Conservation (phyloP, 805 yeast genomes). For the Candida schatavii region DNA sequence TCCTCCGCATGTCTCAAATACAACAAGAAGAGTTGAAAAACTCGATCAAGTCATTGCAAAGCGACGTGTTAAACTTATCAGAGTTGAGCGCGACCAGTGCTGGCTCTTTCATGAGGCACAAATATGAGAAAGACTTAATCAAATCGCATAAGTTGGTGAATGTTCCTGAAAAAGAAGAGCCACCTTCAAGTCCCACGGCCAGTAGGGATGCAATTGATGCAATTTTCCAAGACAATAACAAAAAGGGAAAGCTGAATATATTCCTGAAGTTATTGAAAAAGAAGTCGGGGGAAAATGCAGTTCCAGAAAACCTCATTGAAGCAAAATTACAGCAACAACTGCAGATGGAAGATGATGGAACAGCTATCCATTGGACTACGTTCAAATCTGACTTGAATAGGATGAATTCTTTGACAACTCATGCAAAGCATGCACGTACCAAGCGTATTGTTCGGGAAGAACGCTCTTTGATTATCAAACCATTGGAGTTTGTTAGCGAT, state of each 20-base stretch:
- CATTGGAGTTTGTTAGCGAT: slow-evolving; percentile 40
- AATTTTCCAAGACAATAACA: slow-evolving; percentile 42
- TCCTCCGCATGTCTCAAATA: slow-evolving; percentile 25
- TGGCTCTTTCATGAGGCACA: slow-evolving; percentile 78
- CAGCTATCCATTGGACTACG: slow-evolving; percentile 31
- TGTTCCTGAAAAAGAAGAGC: slow-evolving; percentile 6
- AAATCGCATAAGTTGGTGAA: background rate
- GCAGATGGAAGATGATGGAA: slow-evolving; percentile 22
- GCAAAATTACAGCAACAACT: slow-evolving; percentile 26
- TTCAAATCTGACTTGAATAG: slow-evolving; percentile 63
- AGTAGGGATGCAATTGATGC: slow-evolving; percentile 33
- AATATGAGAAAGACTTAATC: slow-evolving; percentile 38
- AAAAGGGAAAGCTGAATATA: slow-evolving; percentile 41
- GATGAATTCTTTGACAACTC: slow-evolving; percentile 62
- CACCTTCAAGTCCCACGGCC: slow-evolving; percentile 1
- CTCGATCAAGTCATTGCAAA: slow-evolving; percentile 40
- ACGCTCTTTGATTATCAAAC: slow-evolving; percentile 37
- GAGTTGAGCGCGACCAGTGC: slow-evolving; percentile 89
- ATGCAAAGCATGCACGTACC: slow-evolving; percentile 70
- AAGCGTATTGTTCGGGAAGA: slow-evolving; percentile 48
- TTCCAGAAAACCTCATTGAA: slow-evolving; percentile 18
- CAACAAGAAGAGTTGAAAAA: slow-evolving; percentile 38
- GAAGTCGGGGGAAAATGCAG: slow-evolving; percentile 24
- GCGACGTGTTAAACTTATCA: slow-evolving; percentile 49
- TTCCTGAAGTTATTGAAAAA: slow-evolving; percentile 42